Percentiles rank a stretch among this genome's conserved stretches.
phyloP scores from a whole-genome alignment of 352 stramenopile genomes.

The Phytophthora hybrid region DNA sequence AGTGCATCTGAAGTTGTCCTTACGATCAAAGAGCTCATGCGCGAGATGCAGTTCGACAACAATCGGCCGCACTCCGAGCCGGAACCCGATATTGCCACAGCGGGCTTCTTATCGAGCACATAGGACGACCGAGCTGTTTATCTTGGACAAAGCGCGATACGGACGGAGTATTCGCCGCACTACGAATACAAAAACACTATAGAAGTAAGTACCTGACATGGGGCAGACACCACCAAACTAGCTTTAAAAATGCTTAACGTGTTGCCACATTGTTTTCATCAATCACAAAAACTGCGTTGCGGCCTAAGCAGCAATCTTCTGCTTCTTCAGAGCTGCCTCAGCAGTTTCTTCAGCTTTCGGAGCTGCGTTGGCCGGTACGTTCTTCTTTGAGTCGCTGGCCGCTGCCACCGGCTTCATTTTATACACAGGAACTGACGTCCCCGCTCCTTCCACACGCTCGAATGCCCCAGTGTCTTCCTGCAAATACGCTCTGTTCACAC shows the following conservation, averaged over 20 bases:
- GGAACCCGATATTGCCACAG: slow-evolving; percentile 38
- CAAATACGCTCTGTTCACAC: slow-evolving; percentile 42
- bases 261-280: slow-evolving; percentile 8
- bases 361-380: slow-evolving; percentile 2
- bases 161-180: slow-evolving; percentile 18
- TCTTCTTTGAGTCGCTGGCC: slow-evolving; percentile 31
- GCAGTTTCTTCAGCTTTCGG: slow-evolving; percentile 27
- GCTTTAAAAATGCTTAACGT: slow-evolving; percentile 3
- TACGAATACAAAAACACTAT: slow-evolving; percentile 32
- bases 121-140: slow-evolving; percentile 1
- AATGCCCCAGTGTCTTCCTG: slow-evolving; percentile 48
- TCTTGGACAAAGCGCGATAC: slow-evolving; percentile 20
- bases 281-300: not conserved
- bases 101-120: slow-evolving; percentile 37
- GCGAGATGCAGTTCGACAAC: slow-evolving; percentile 30
- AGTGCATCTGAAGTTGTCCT: slow-evolving; percentile 52
- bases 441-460: slow-evolving; percentile 32
- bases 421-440: slow-evolving; percentile 35
- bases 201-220: slow-evolving; percentile 14
- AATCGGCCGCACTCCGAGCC: slow-evolving; percentile 22
- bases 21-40: slow-evolving; percentile 48
- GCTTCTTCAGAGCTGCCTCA: slow-evolving; percentile 49
- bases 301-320: slow-evolving; percentile 41
- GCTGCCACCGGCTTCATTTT: slow-evolving; percentile 39
- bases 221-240: slow-evolving; percentile 2